Conservation (phyloP, 164 flowering plant species). For the Tetracentron sinense region DNA sequence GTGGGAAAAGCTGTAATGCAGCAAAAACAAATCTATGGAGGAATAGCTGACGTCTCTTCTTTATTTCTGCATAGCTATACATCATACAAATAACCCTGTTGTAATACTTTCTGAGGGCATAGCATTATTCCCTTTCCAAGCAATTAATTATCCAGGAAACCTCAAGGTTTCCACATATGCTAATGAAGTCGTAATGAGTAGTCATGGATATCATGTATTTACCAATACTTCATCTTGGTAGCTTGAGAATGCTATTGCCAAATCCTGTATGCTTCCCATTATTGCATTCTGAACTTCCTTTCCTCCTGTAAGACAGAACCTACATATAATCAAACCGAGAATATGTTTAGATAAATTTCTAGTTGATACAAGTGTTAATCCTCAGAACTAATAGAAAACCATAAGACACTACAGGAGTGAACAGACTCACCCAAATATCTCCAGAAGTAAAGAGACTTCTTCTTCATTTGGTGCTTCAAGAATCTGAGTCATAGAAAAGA, state of each 20-base stretch:
- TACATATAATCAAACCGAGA: conserved; percentile 29
- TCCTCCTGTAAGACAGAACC: conserved; percentile 79
- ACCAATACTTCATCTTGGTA: conserved; percentile 89
- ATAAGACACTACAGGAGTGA: not conserved
- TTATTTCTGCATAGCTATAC: no score
- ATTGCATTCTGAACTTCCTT: conserved; percentile 66
- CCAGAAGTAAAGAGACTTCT: conserved; percentile 67
- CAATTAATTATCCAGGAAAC: not conserved
- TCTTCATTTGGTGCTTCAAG: conserved; percentile 86
- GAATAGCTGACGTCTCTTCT: no score
- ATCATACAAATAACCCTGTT: no score
- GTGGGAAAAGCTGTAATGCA: no score
- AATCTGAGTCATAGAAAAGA: conserved; percentile 69
- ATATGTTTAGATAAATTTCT: conserved; percentile 7
- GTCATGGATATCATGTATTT: conserved; percentile 17
- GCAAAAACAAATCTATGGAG: no score
- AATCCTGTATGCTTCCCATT: conserved; percentile 55
- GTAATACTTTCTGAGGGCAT: not conserved
- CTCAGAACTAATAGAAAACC: not conserved
- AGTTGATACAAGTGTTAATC: not conserved
- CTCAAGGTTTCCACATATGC: not conserved
- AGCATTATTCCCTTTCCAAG: not conserved
- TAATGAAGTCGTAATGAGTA: not conserved
- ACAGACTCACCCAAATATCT: conserved; percentile 63
- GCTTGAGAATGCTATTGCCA: conserved; percentile 64